phyloP scores from a whole-genome alignment of 495 filamentous ascomycete species.

The Penicillium bialowiezense region DNA sequence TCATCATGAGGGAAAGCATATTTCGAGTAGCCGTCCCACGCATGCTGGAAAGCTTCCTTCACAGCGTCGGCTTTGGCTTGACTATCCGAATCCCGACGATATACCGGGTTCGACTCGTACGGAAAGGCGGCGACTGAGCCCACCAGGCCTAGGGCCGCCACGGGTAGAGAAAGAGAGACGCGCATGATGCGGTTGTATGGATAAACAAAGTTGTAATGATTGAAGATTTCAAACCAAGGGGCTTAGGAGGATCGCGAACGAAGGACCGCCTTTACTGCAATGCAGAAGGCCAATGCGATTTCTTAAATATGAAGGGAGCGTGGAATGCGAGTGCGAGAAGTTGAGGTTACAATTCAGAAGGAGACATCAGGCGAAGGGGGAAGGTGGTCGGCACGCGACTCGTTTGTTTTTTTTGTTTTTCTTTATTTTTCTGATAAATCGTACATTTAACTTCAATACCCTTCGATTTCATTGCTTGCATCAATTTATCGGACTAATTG shows the following conservation, averaged over 20 bases:
- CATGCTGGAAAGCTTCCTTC: slow-evolving; percentile 69
- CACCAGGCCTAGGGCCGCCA: slow-evolving; percentile 25
- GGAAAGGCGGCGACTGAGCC: slow-evolving; percentile 25
- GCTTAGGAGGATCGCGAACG: slow-evolving; percentile 9
- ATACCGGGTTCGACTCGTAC: slow-evolving; percentile 7
- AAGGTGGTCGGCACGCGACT: slow-evolving; percentile 15
- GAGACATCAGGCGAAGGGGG: slow-evolving; percentile 13
- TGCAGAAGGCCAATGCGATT: slow-evolving; percentile 15
- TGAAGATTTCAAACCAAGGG: background rate
- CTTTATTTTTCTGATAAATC: too few species aligned
- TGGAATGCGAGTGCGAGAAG: background rate
- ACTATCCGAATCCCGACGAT: slow-evolving; percentile 1
- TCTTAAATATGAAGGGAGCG: slow-evolving; percentile 8
- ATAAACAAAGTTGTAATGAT: slow-evolving; percentile 1
- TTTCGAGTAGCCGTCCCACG: slow-evolving; percentile 79
- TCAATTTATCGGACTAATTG: background rate
- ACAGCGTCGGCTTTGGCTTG: slow-evolving; percentile 59
- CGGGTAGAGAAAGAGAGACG: slow-evolving; percentile 25
- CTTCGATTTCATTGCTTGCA: too few species aligned
- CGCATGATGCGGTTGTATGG: slow-evolving; percentile 24
- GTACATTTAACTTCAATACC: too few species aligned
- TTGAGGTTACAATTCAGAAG: slow-evolving; percentile 2
- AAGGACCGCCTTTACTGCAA: slow-evolving; percentile 8
- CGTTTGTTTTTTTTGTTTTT: slow-evolving; percentile 4
- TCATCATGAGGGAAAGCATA: slow-evolving; percentile 82